Conservation (phyloP, 495 filamentous ascomycete species). For the Pyrenopolyporus hunteri region DNA sequence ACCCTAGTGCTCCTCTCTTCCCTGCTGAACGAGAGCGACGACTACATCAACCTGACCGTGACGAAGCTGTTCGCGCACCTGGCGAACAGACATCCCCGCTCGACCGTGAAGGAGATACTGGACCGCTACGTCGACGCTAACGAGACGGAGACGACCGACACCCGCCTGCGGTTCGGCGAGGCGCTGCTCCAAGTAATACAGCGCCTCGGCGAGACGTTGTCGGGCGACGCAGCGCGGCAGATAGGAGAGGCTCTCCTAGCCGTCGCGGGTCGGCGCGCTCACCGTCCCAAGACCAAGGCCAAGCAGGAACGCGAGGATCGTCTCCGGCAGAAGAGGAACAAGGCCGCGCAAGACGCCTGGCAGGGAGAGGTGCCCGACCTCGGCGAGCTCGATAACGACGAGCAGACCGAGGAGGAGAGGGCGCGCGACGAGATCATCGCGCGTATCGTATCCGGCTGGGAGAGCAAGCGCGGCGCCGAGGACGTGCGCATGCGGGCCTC, state of each 20-base stretch:
- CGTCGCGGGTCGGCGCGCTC: conserved; percentile 67
- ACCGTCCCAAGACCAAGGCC: conserved; percentile 60
- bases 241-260: conserved; percentile 68
- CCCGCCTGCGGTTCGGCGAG: conserved; percentile 75
- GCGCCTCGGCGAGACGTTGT: conserved; percentile 65
- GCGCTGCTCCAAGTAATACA: conserved; percentile 72
- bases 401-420: conserved; percentile 54
- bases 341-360: conserved; percentile 61
- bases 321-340: conserved; percentile 51
- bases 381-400: conserved; percentile 53
- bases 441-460: conserved; percentile 77
- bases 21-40: conserved; percentile 71
- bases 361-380: conserved; percentile 57
- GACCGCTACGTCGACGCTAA: conserved; percentile 70
- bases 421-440: conserved; percentile 61
- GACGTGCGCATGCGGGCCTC: conserved; percentile 80
- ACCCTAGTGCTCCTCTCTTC: conserved; percentile 70
- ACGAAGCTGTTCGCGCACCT: conserved; percentile 73
- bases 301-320: conserved; percentile 57
- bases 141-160: conserved; percentile 65
- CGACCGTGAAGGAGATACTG: conserved; percentile 68
- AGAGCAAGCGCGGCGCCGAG: conserved; percentile 68
- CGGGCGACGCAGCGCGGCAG: conserved; percentile 60
- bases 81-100: conserved; percentile 66
- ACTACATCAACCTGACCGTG: conserved; percentile 75